These are phyloP conservation scores for Metarhizium humberi DNA, from an alignment of 2,329 filamentous ascomycete genomes.

Conservation along the genomic window DNA sequence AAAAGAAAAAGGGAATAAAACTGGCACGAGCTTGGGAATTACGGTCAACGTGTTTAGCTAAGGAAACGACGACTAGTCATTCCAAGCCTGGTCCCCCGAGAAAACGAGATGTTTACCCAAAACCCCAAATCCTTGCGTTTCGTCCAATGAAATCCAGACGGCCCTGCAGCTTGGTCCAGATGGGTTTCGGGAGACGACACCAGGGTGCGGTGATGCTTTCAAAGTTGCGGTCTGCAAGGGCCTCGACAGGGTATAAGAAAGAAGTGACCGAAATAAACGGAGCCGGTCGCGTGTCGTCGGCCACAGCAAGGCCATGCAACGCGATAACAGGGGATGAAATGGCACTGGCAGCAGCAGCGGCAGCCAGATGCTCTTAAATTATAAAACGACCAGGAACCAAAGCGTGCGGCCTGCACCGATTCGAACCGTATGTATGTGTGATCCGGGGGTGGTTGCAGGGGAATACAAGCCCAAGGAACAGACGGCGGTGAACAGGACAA, in stretches of 20 bases:
- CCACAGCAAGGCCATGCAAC: not conserved
- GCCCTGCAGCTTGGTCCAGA: too few relatives aligned
- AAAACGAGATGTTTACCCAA: not conserved
- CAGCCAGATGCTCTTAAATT: not conserved
- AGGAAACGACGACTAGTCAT: not conserved
- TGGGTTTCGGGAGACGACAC: too few relatives aligned
- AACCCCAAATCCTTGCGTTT: not conserved
- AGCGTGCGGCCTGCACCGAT: not conserved
- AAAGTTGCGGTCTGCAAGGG: slow-evolving; percentile 6
- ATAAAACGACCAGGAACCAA: not conserved
- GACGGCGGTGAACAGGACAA: not conserved
- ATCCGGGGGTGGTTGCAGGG: not conserved
- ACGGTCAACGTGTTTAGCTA: not conserved
- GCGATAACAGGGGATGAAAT: not conserved
- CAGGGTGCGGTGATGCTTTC: not conserved
- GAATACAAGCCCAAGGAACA: not conserved
- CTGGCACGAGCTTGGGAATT: not conserved
- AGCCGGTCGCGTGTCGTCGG: not conserved
- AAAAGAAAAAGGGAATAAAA: not conserved
- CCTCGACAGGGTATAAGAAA: not conserved
- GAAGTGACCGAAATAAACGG: not conserved
- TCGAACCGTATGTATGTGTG: not conserved
- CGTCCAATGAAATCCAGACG: not conserved
- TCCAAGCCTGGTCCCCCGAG: not conserved
- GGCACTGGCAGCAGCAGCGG: not conserved